phyloP scores from a whole-genome alignment of 2,329 filamentous ascomycete genomes.

The Aspergillus spinulosporus region DNA sequence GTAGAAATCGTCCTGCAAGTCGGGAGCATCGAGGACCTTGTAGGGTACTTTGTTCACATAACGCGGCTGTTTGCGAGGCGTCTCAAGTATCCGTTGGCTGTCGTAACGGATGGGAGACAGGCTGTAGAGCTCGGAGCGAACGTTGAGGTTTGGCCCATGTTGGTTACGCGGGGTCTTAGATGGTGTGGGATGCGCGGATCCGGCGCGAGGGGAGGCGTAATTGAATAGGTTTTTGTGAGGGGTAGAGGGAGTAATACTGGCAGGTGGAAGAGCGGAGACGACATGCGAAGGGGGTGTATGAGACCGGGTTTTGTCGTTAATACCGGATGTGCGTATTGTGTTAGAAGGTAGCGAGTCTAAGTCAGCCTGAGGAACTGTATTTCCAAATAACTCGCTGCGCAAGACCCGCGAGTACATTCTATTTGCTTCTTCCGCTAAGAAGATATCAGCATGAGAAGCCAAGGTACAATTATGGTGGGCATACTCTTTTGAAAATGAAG shows the following conservation, averaged over 20 bases:
- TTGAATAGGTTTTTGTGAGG: constrained; percentile 97
- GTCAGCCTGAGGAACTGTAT: constrained; percentile 78
- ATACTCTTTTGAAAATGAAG: constrained; percentile 90
- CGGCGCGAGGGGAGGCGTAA: constrained; percentile 74
- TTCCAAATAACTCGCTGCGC: constrained; percentile 88
- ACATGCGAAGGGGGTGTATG: constrained; percentile 76
- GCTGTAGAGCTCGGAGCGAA: constrained; percentile 90
- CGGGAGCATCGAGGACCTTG: constrained; percentile 94
- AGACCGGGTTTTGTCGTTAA: constrained; percentile 68
- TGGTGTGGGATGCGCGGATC: constrained; percentile 81
- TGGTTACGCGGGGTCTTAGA: constrained; percentile 86
- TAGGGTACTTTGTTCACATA: constrained; percentile 95
- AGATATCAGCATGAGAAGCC: constrained; percentile 15
- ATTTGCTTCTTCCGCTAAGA: constrained; percentile 83
- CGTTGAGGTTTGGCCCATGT: constrained; percentile 84
- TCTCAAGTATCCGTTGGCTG: constrained; percentile 90
- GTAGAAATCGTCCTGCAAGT: constrained; percentile 96
- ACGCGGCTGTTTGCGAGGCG: constrained; percentile 81
- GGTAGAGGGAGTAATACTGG: constrained; percentile 81
- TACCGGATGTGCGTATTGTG: constrained; percentile 46
- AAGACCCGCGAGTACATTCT: constrained; percentile 85
- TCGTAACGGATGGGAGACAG: constrained; percentile 89
- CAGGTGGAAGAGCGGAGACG: constrained; percentile 65
- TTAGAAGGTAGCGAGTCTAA: constrained; percentile 64
- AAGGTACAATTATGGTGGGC: constrained; percentile 28